Percentiles rank a stretch among this genome's conserved stretches.
These are phyloP conservation scores for Terfezia claveryi DNA, from an alignment of 495 filamentous ascomycete species.

Conservation along the genomic window DNA sequence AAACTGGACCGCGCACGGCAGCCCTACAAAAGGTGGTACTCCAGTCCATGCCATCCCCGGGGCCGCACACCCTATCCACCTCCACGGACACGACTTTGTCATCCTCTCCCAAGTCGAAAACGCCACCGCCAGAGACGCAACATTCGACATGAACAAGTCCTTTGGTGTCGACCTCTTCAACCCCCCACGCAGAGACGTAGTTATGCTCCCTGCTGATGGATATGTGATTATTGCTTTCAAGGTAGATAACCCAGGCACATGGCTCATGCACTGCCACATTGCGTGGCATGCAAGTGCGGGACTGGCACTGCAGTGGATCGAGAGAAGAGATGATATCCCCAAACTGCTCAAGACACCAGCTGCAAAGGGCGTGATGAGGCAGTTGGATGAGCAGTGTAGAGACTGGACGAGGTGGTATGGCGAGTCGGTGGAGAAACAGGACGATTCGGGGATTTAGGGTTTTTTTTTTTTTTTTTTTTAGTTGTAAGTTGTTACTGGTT, in stretches of 20 bases:
- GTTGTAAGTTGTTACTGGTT: no score
- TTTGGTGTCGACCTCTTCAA: constrained; percentile 19
- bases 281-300: constrained; percentile 32
- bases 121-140: constrained; percentile 14
- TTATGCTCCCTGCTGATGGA: constrained; percentile 29
- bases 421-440: no score
- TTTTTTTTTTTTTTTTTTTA: no score
- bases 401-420: no score
- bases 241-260: constrained; percentile 35
- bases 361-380: no score
- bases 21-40: no score
- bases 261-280: constrained; percentile 38
- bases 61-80: constrained; percentile 27
- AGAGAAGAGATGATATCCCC: constrained; percentile 24
- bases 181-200: constrained; percentile 39
- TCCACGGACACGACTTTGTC: constrained; percentile 39
- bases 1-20: background rate
- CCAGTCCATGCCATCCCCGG: background rate
- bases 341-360: no score
- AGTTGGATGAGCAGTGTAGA: no score
- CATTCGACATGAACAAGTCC: constrained; percentile 8
- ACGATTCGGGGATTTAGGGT: no score
- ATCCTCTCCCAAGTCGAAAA: constrained; percentile 27
- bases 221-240: constrained; percentile 32
- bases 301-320: constrained; percentile 28